Percentiles rank a stretch among this genome's conserved stretches.
phyloP scores from a whole-genome alignment of 345 rosid species.

The Corymbia maculata region DNA sequence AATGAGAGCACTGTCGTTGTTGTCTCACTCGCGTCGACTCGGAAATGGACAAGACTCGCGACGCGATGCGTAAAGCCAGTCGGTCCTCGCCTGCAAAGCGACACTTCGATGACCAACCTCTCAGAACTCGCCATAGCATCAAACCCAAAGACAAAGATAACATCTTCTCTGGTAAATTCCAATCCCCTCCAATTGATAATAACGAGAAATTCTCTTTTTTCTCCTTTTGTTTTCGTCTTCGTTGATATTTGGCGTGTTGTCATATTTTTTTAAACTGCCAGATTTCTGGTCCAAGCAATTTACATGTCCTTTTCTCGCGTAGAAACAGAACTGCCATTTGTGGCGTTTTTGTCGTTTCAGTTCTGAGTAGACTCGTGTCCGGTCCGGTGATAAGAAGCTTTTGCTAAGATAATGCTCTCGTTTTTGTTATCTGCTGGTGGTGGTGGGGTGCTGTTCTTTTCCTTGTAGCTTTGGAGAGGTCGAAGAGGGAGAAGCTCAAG shows the following conservation, averaged over 20 bases:
- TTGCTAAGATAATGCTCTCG: background rate
- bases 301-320: background rate
- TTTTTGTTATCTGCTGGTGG: constrained; percentile 7
- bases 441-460: background rate
- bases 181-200: background rate
- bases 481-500: constrained; percentile 44
- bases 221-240: background rate
- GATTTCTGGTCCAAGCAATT: background rate
- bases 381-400: background rate
- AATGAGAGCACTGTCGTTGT: background rate
- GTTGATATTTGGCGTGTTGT: background rate
- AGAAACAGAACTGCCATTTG: constrained; percentile 7
- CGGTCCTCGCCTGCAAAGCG: constrained; percentile 27
- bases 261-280: background rate
- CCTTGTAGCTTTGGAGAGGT: constrained; percentile 30
- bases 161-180: constrained; percentile 30
- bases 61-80: constrained; percentile 21
- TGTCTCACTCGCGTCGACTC: constrained; percentile 1
- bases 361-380: background rate
- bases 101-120: constrained; percentile 43
- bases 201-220: background rate
- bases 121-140: background rate
- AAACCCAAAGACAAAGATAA: background rate
- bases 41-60: constrained; percentile 57
- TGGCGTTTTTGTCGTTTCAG: constrained; percentile 23